phyloP scores from a whole-genome alignment of 352 stramenopile genomes.

The Phytophthora litchii region DNA sequence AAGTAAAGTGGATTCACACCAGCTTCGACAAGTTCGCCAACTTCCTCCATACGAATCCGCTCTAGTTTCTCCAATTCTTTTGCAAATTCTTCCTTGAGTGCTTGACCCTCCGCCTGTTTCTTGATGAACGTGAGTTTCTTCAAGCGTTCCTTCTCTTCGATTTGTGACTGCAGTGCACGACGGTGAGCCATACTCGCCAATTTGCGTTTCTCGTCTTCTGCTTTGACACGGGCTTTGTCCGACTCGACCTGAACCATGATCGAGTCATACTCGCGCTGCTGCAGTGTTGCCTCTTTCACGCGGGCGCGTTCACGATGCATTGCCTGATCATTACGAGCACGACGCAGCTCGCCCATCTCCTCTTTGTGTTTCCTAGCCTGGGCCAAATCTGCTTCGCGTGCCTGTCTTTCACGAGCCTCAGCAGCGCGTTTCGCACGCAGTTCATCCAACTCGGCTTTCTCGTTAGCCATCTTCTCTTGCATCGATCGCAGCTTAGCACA shows the following conservation, averaged over 20 bases:
- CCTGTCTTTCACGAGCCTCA: constrained; percentile 89
- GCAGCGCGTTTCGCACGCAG: constrained; percentile 89
- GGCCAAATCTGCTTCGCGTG: constrained; percentile 82
- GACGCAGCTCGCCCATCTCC: constrained; percentile 80
- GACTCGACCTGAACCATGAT: constrained; percentile 85
- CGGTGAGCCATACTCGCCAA: constrained; percentile 73
- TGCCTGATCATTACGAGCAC: constrained; percentile 67
- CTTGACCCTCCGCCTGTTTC: constrained; percentile 75
- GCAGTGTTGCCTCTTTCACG: constrained; percentile 79
- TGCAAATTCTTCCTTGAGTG: constrained; percentile 76
- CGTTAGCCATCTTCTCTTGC: constrained; percentile 90
- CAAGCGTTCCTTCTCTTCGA: constrained; percentile 83
- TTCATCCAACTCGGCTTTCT: constrained; percentile 91
- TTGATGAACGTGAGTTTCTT: constrained; percentile 76
- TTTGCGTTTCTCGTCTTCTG: constrained; percentile 71
- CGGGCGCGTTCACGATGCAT: constrained; percentile 73
- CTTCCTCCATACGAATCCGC: constrained; percentile 88
- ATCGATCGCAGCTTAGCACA: constrained; percentile 76
- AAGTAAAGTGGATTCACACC: constrained; percentile 93
- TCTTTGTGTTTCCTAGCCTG: constrained; percentile 87
- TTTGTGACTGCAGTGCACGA: constrained; percentile 88
- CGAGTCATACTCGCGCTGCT: constrained; percentile 90
- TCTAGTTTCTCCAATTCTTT: constrained; percentile 89
- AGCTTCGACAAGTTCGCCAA: constrained; percentile 83
- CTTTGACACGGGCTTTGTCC: constrained; percentile 60